Percentiles rank a stretch among this genome's conserved stretches.
Conservation (phyloP, 2,329 filamentous ascomycete species). For the Acephala macrosclerotiorum region DNA sequence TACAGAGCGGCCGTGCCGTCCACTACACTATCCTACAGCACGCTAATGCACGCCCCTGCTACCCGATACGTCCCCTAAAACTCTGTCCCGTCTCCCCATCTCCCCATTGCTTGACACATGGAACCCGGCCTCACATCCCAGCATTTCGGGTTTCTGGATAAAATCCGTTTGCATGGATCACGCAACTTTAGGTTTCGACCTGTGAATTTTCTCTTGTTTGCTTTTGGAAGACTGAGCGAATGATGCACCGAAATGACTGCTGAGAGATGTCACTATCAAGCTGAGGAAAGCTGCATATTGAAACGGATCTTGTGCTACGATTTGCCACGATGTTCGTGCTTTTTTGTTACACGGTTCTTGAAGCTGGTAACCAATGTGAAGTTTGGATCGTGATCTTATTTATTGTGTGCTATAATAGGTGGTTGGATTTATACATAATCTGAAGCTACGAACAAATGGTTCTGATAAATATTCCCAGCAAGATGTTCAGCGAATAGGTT, state of each 20-base stretch:
- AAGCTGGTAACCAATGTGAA: not conserved
- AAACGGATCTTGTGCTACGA: slow-evolving; percentile 6
- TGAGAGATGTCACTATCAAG: not conserved
- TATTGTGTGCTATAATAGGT: not conserved
- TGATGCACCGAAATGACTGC: too few relatives aligned
- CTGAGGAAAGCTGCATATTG: not conserved
- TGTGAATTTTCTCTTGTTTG: too few relatives aligned
- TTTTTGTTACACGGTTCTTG: not conserved
- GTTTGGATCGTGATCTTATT: not conserved
- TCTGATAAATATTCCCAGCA: too few relatives aligned
- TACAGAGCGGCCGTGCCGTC: not conserved
- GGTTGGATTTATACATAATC: not conserved
- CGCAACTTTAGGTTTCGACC: not conserved
- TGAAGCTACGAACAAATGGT: too few relatives aligned
- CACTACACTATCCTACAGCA: not conserved
- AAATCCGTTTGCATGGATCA: not conserved
- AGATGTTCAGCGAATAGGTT: not conserved
- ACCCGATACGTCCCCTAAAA: not conserved
- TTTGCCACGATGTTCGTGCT: not conserved
- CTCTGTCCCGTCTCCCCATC: too few relatives aligned
- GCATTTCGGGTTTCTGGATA: too few relatives aligned
- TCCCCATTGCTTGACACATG: not conserved
- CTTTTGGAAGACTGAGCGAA: not conserved
- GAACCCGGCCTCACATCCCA: too few relatives aligned
- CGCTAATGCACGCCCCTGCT: too few relatives aligned